Conservation (phyloP, 169 alveolate genomes). For the Neospora caninum region DNA sequence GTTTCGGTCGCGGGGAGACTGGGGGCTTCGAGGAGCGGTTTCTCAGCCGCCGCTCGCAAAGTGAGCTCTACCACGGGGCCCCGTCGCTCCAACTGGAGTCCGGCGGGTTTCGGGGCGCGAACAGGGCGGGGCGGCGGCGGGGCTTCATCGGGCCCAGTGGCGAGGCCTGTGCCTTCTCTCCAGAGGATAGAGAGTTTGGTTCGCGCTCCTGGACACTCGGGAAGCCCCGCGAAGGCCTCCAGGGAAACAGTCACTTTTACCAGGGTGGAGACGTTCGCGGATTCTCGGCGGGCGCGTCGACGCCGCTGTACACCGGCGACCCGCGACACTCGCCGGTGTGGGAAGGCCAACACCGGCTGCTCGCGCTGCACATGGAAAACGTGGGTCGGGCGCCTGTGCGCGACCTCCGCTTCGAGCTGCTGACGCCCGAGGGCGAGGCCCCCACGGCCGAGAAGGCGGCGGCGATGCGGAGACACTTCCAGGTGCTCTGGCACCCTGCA, state of each 20-base stretch:
- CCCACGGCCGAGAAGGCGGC: not conserved
- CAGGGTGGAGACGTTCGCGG: not conserved
- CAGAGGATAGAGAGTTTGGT: too few relatives aligned
- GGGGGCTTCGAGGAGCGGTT: not conserved
- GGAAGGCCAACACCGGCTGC: slow-evolving; percentile 64
- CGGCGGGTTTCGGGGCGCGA: too few relatives aligned
- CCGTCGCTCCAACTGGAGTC: too few relatives aligned
- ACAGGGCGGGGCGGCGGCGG: too few relatives aligned
- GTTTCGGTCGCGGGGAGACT: not conserved
- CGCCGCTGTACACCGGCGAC: slow-evolving; percentile 32
- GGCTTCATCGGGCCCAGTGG: too few relatives aligned
- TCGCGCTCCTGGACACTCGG: too few relatives aligned
- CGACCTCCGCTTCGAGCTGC: slow-evolving; percentile 11
- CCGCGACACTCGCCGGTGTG: slow-evolving; percentile 59
- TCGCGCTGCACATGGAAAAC: slow-evolving; percentile 48
- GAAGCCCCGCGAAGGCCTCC: not conserved
- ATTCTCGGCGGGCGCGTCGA: too few relatives aligned
- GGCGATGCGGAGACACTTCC: slow-evolving; percentile 17
- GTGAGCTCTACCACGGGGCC: too few relatives aligned
- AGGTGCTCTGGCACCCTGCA: slow-evolving; percentile 29
- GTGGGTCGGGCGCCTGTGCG: slow-evolving; percentile 44
- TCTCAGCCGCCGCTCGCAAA: too few relatives aligned
- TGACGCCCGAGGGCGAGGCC: slow-evolving; percentile 12
- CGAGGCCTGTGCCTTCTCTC: too few relatives aligned
- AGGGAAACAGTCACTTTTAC: not conserved